Evolutionary conservation across 148 eudicot species (phyloP).

Genomic region (Camellia granthamiana): DNA sequence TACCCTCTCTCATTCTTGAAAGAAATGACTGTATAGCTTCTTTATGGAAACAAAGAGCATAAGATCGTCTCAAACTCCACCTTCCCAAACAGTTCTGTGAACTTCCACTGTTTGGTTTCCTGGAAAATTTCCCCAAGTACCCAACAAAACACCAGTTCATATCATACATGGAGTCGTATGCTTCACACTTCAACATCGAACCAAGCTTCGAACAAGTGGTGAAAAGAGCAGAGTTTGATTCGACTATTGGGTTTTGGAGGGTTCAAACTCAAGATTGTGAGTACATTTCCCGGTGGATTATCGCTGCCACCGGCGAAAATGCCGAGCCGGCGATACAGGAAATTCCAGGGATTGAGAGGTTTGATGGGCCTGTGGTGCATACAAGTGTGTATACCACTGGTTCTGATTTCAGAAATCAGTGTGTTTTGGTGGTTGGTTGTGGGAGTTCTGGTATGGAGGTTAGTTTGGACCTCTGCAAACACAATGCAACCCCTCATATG

Average conservation of each 20-base stretch:
- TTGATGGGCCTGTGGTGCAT: constrained; percentile 61
- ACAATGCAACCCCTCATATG: constrained; percentile 66
- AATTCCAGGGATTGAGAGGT: constrained; percentile 63
- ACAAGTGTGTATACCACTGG: constrained; percentile 73
- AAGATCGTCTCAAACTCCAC: constrained; percentile 85
- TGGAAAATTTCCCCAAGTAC: constrained; percentile 66
- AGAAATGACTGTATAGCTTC: constrained; percentile 84
- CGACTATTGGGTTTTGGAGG: constrained; percentile 35
- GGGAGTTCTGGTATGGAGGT: constrained; percentile 99
- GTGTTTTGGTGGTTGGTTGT: constrained; percentile 86
- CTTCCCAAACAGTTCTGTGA: constrained; percentile 81
- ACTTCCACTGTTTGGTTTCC: constrained; percentile 69
- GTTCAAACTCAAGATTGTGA: constrained; percentile 39
- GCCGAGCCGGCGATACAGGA: constrained; percentile 47
- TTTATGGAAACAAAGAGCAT: constrained; percentile 74
- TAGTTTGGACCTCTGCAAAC: constrained; percentile 66
- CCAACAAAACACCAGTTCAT: constrained; percentile 74
- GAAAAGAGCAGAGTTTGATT: constrained; percentile 45
- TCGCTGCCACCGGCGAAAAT: too few species aligned
- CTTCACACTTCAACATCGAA: constrained; percentile 45
- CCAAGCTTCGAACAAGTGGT: constrained; percentile 69
- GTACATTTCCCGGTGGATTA: constrained; percentile 25
- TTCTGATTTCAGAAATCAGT: constrained; percentile 36
- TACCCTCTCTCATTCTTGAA: constrained; percentile 71
- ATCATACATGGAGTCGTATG: constrained; percentile 71